Conservation (phyloP, 495 filamentous ascomycete genomes). For the Podospora appendiculata region DNA sequence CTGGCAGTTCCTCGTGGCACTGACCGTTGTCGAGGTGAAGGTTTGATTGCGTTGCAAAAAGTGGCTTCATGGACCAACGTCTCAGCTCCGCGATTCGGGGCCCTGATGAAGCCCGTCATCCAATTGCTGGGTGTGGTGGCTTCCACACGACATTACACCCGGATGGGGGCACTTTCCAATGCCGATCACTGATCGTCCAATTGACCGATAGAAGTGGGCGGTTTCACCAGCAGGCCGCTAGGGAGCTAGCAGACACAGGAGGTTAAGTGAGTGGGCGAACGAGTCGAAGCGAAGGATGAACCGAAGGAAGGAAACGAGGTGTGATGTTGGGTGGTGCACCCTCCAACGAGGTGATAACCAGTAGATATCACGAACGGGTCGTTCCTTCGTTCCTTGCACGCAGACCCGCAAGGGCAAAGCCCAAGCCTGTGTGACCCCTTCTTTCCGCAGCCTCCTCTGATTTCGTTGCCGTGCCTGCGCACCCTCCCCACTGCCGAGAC, state of each 20-base stretch:
- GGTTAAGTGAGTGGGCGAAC: too few species aligned
- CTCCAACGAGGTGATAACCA: too few species aligned
- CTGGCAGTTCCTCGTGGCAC: neutral
- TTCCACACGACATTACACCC: constrained; percentile 7
- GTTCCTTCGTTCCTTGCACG: neutral
- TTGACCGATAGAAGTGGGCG: neutral
- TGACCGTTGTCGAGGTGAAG: neutral
- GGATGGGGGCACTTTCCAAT: constrained; percentile 1
- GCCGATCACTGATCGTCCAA: constrained; percentile 4
- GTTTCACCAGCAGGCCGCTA: too few species aligned
- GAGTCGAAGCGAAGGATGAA: neutral
- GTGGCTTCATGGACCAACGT: neutral
- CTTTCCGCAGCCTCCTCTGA: neutral
- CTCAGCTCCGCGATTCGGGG: constrained; percentile 11
- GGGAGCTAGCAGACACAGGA: too few species aligned
- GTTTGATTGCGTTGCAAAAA: neutral
- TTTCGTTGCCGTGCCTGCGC: neutral
- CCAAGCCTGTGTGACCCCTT: neutral
- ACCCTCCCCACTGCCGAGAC: too few species aligned
- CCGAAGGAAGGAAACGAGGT: neutral
- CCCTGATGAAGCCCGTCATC: neutral
- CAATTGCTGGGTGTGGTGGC: constrained; percentile 8
- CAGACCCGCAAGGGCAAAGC: constrained; percentile 3
- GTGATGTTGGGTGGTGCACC: too few species aligned
- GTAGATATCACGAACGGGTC: too few species aligned